Percentiles rank a stretch among this genome's conserved stretches.
Conservation (phyloP, 2,329 filamentous ascomycete genomes). For the Xylariomycetidae sp. region DNA sequence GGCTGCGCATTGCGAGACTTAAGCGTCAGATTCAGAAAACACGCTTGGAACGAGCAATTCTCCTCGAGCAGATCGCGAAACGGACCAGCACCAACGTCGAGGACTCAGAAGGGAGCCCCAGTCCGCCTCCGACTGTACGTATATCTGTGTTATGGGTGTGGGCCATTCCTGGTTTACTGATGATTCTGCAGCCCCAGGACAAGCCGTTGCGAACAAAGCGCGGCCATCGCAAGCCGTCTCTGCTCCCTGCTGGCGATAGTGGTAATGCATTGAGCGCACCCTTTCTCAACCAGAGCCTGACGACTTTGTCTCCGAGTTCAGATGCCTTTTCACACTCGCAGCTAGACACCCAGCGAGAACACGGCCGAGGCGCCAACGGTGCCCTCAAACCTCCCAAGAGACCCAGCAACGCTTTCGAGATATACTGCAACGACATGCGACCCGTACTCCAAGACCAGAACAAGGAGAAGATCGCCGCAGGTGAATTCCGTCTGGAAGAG, state of each 20-base stretch:
- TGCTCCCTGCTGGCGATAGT: slow-evolving; percentile 37
- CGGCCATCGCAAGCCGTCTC: slow-evolving; percentile 58
- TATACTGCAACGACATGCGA: slow-evolving; percentile 48
- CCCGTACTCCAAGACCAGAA: slow-evolving; percentile 37
- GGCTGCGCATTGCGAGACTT: slow-evolving; percentile 71
- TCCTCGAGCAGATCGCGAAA: slow-evolving; percentile 66
- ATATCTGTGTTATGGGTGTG: slow-evolving; percentile 5
- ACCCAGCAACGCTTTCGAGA: slow-evolving; percentile 45
- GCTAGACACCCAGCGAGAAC: slow-evolving; percentile 31
- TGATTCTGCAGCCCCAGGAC: slow-evolving; percentile 58
- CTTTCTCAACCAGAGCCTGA: slow-evolving; percentile 41
- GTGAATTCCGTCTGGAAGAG: slow-evolving; percentile 41
- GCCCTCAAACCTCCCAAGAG: slow-evolving; percentile 35
- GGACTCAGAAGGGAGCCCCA: slow-evolving; percentile 73
- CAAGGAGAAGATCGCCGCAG: slow-evolving; percentile 31
- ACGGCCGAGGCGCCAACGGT: slow-evolving; percentile 32
- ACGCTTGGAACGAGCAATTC: slow-evolving; percentile 75
- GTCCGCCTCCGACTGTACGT: slow-evolving; percentile 71
- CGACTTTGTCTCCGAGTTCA: slow-evolving; percentile 42
- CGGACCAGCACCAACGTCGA: slow-evolving; percentile 70
- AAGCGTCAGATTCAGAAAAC: slow-evolving; percentile 86
- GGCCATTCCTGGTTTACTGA: slow-evolving; percentile 13
- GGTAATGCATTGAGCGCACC: slow-evolving; percentile 32
- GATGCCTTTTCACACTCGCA: slow-evolving; percentile 48
- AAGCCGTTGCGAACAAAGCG: slow-evolving; percentile 72